These are phyloP conservation scores for Viola pubescens DNA, from an alignment of 441 rosid species.

Conservation along the genomic window DNA sequence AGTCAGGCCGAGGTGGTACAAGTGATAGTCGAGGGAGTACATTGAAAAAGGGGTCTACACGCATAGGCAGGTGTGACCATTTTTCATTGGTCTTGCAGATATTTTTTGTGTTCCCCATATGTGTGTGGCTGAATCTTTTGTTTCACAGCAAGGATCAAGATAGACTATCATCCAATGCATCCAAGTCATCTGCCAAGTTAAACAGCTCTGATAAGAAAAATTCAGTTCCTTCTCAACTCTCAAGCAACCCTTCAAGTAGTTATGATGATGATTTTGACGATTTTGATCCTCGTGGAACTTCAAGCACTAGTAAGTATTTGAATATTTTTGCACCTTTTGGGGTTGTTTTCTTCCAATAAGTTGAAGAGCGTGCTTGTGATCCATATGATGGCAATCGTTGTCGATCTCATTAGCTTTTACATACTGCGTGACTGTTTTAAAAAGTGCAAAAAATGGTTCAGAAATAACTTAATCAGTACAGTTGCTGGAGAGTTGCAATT, in stretches of 20 bases:
- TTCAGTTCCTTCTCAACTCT: conserved; percentile 32
- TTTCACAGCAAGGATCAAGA: conserved; percentile 61
- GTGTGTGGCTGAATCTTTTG: not conserved
- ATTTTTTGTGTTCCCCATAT: not conserved
- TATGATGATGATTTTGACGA: conserved; percentile 72
- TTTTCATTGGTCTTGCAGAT: conserved; percentile 12
- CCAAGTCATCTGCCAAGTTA: conserved; percentile 38
- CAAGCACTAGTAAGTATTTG: conserved; percentile 53
- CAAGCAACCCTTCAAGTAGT: conserved; percentile 37
- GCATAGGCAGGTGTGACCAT: conserved; percentile 43
- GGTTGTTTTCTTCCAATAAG: conserved; percentile 2
- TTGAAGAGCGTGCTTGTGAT: conserved; percentile 2
- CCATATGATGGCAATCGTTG: not conserved
- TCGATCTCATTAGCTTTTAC: not conserved
- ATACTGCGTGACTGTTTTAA: too few relatives aligned
- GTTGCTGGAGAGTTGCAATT: too few relatives aligned
- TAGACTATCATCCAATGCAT: conserved; percentile 28
- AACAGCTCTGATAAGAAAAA: conserved; percentile 33
- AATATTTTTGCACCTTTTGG: not conserved
- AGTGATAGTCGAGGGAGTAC: conserved; percentile 35
- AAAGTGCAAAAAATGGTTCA: too few relatives aligned
- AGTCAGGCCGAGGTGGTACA: conserved; percentile 35
- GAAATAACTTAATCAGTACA: too few relatives aligned
- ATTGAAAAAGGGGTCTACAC: conserved; percentile 39
- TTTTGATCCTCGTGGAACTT: conserved; percentile 94